A percentile compares a stretch with the other conserved stretches of the same genome.
These are phyloP conservation scores for Neophaeococcomyces aloes DNA, from an alignment of 2,329 filamentous ascomycete species.

Conservation along the genomic window DNA sequence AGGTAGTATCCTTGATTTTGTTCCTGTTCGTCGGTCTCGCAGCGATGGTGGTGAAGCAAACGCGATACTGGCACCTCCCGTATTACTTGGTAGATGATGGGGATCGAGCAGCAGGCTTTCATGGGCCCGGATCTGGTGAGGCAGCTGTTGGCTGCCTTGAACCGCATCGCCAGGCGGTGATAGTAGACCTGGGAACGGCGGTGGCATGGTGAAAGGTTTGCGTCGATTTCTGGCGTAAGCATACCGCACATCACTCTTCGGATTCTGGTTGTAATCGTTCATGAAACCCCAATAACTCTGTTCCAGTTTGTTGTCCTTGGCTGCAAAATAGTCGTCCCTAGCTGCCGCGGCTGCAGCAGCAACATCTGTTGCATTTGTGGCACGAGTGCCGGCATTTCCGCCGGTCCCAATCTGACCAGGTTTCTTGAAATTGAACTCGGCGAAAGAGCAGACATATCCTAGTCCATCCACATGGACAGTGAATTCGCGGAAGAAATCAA, in stretches of 20 bases:
- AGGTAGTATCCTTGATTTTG: constrained; percentile 26
- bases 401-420: constrained; percentile 44
- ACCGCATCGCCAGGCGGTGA: constrained; percentile 34
- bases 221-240: constrained; percentile 44
- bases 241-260: constrained; percentile 55
- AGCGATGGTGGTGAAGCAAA: constrained; percentile 15
- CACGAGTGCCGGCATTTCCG: constrained; percentile 6
- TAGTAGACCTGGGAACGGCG: constrained; percentile 60
- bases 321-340: constrained; percentile 79
- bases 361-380: not conserved
- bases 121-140: constrained; percentile 27
- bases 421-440: constrained; percentile 93
- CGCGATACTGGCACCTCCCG: constrained; percentile 29
- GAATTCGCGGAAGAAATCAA: constrained; percentile 97
- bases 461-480: constrained; percentile 94
- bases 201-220: constrained; percentile 60
- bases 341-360: constrained; percentile 24
- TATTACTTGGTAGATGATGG: constrained; percentile 34
- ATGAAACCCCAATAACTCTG: constrained; percentile 91
- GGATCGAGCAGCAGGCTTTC: constrained; percentile 37
- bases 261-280: constrained; percentile 76
- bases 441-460: constrained; percentile 93
- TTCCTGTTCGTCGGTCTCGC: constrained; percentile 30
- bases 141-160: constrained; percentile 8
- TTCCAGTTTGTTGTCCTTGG: constrained; percentile 97